phyloP scores from a whole-genome alignment of 2,329 filamentous ascomycete species.

The Akanthomyces uredinophilus region DNA sequence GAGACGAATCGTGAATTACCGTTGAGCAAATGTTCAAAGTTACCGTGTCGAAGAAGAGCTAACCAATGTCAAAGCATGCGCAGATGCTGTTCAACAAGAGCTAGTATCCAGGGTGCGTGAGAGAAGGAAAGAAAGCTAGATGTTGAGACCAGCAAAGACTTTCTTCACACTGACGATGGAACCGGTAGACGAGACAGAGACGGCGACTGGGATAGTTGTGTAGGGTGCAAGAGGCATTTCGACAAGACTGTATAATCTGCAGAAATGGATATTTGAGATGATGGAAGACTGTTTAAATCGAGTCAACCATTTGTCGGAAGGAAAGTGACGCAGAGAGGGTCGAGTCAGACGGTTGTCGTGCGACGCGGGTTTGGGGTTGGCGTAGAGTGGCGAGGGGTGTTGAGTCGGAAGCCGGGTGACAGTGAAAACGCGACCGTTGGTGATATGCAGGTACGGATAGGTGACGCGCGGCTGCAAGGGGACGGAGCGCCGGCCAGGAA shows the following conservation, averaged over 20 bases:
- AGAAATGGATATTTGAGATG: conserved; percentile 21
- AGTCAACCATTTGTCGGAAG: conserved; percentile 30
- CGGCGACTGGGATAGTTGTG: conserved; percentile 54
- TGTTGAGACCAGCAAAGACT: conserved; percentile 33
- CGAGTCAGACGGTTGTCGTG: conserved; percentile 9
- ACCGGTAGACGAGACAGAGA: conserved; percentile 58
- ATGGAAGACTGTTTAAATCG: conserved; percentile 26
- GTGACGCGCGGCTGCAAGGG: conserved; percentile 10
- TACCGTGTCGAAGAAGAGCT: conserved; percentile 30
- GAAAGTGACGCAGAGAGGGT: neutral
- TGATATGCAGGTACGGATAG: conserved; percentile 18
- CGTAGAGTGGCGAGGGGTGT: conserved; percentile 8
- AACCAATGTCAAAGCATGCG: conserved; percentile 37
- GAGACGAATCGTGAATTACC: conserved; percentile 34
- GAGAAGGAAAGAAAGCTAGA: conserved; percentile 39
- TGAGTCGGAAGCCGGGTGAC: conserved; percentile 18
- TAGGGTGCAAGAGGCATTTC: conserved; percentile 56
- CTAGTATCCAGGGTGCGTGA: conserved; percentile 35
- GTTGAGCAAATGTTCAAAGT: conserved; percentile 27
- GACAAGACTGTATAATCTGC: conserved; percentile 30
- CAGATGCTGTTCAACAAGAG: conserved; percentile 32
- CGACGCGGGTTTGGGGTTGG: neutral
- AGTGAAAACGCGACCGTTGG: conserved; percentile 18
- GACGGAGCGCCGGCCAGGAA: neutral
- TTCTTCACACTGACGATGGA: conserved; percentile 50